These are phyloP conservation scores for Ogataea haglerorum DNA, from an alignment of 805 yeast genomes.

Conservation along the genomic window DNA sequence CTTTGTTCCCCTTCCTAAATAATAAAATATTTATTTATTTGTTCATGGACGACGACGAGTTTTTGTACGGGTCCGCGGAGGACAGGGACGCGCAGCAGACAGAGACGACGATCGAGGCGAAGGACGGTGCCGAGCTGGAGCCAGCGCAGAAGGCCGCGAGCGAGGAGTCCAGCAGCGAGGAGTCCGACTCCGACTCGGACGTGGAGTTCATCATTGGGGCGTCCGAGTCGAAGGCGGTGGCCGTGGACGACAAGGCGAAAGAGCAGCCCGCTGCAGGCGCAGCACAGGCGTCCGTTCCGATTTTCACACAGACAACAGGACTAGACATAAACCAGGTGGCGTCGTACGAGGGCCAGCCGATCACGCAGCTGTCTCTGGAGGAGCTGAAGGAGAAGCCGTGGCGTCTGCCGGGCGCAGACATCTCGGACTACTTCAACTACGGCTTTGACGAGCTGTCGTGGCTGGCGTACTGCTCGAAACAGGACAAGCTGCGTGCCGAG, in stretches of 20 bases:
- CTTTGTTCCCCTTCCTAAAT: neutral
- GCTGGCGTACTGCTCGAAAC: conserved; percentile 88
- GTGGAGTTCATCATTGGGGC: conserved; percentile 78
- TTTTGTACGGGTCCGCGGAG: conserved; percentile 55
- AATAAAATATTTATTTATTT: conserved; percentile 1
- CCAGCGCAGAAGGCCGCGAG: conserved; percentile 25
- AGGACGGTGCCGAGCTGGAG: conserved; percentile 21
- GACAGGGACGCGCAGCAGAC: conserved; percentile 20
- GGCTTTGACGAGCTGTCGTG: conserved; percentile 97
- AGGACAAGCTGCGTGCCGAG: conserved; percentile 74
- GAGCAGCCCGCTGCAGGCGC: conserved; percentile 18
- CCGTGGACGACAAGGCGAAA: conserved; percentile 16
- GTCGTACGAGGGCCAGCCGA: conserved; percentile 72
- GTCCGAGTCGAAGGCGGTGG: conserved; percentile 27
- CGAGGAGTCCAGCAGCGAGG: conserved; percentile 23
- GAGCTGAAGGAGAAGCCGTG: conserved; percentile 93
- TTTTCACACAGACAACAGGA: conserved; percentile 37
- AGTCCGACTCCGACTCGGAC: conserved; percentile 48
- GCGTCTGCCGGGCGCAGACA: conserved; percentile 96
- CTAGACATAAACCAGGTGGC: conserved; percentile 74
- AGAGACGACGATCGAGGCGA: conserved; percentile 19
- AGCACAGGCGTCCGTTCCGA: conserved; percentile 30
- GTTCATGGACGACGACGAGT: conserved; percentile 59
- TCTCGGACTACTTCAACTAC: conserved; percentile 90
- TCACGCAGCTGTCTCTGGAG: conserved; percentile 76